phyloP scores from a whole-genome alignment of 2,329 filamentous ascomycete species.

The Microthyrium microscopicum region DNA sequence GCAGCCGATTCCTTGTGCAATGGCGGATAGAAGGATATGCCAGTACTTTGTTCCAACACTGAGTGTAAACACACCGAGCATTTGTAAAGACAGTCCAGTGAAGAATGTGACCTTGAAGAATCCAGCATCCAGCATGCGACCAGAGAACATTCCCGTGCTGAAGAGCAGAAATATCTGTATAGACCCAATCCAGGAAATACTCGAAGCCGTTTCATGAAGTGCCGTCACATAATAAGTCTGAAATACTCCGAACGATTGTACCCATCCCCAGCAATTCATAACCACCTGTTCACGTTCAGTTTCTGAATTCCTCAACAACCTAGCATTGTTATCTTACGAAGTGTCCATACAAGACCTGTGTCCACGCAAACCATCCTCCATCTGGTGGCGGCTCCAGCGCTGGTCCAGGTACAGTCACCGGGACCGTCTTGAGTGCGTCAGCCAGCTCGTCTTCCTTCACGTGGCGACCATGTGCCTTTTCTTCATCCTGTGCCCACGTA shows the following conservation, averaged over 20 bases:
- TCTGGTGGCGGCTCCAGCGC: constrained; percentile 23
- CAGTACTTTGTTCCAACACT: constrained; percentile 20
- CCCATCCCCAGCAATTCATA: background rate
- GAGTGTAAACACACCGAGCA: constrained; percentile 27
- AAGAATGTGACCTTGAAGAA: constrained; percentile 21
- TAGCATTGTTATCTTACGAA: constrained; percentile 8
- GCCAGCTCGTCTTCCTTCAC: too few species aligned
- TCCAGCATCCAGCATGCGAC: constrained; percentile 26
- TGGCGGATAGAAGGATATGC: constrained; percentile 31
- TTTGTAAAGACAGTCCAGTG: constrained; percentile 19
- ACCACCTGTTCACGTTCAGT: background rate
- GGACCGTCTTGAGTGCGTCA: too few species aligned
- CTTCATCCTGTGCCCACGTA: too few species aligned
- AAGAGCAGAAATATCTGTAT: constrained; percentile 31
- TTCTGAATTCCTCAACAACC: background rate
- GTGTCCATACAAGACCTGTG: constrained; percentile 21
- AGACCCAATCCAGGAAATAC: constrained; percentile 36
- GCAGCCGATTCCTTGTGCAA: constrained; percentile 30
- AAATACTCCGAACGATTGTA: constrained; percentile 24
- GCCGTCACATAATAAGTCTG: constrained; percentile 29
- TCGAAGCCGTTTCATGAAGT: constrained; percentile 19
- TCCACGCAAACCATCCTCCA: constrained; percentile 21
- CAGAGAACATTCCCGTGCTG: constrained; percentile 25
- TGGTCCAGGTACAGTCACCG: too few species aligned
- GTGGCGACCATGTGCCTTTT: too few species aligned